phyloP scores from a whole-genome alignment of 2,329 filamentous ascomycete genomes.

The Epichloe uncinata region DNA sequence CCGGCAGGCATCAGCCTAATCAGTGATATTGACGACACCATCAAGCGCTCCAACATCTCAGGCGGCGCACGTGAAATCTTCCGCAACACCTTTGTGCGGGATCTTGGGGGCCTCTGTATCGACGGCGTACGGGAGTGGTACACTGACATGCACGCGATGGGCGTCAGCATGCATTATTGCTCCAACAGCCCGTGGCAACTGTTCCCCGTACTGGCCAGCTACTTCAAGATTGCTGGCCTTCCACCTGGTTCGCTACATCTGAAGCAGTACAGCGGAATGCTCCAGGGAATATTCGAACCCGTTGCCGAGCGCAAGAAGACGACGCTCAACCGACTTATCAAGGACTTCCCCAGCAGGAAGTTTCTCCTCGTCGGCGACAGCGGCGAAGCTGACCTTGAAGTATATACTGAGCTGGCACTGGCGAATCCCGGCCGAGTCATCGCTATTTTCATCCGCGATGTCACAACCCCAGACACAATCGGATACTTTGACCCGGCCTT shows the following conservation, averaged over 20 bases:
- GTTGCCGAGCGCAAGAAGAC: conserved; percentile 90
- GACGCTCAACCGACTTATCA: conserved; percentile 70
- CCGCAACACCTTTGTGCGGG: conserved; percentile 85
- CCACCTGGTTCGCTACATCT: conserved; percentile 85
- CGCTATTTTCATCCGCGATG: conserved; percentile 87
- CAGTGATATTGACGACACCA: conserved; percentile 94
- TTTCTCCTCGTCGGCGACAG: conserved; percentile 93
- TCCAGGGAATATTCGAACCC: conserved; percentile 95
- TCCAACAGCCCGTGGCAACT: conserved; percentile 99
- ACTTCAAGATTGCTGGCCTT: conserved; percentile 66
- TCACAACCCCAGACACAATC: conserved; percentile 61
- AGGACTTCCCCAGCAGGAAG: conserved; percentile 77
- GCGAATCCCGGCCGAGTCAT: conserved; percentile 72
- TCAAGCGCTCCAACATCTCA: conserved; percentile 88
- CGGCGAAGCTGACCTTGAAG: conserved; percentile 90
- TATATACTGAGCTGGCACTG: conserved; percentile 86
- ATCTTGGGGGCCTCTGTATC: conserved; percentile 67
- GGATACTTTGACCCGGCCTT: conserved; percentile 63
- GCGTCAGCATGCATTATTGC: conserved; percentile 87
- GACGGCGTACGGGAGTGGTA: conserved; percentile 91
- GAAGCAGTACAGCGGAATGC: conserved; percentile 93
- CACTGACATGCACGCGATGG: conserved; percentile 57
- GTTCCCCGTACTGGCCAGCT: conserved; percentile 77
- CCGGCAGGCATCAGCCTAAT: conserved; percentile 78
- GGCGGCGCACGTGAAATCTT: conserved; percentile 88